phyloP scores from a whole-genome alignment of 768 basidiomycete species.

The Kwoniella botswanensis region DNA sequence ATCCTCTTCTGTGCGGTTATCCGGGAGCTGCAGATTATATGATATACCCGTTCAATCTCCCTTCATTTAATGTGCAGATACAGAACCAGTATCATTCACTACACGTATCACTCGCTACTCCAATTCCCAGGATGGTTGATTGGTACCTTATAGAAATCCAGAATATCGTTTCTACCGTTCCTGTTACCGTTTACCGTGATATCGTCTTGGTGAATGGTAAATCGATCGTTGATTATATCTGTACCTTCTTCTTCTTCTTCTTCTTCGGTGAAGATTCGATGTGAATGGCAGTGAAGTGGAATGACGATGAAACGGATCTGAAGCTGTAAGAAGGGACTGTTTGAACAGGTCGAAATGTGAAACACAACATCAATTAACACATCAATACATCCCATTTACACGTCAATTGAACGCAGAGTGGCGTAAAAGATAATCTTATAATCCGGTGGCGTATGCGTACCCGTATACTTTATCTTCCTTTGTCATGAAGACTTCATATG shows the following conservation, averaged over 20 bases:
- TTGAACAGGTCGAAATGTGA: too few species aligned
- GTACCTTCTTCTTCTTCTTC: too few species aligned
- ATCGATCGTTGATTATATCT: too few species aligned
- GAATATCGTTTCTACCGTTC: too few species aligned
- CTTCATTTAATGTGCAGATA: background rate
- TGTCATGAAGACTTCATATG: background rate
- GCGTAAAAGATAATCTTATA: background rate
- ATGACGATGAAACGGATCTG: too few species aligned
- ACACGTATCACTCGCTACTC: background rate
- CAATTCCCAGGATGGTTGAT: background rate
- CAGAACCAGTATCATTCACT: too few species aligned
- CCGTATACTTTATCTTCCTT: background rate
- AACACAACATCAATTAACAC: too few species aligned
- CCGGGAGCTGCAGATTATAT: background rate
- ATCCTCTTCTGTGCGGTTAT: background rate
- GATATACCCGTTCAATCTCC: conserved; percentile 7
- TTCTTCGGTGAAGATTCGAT: too few species aligned
- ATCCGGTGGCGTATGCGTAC: background rate
- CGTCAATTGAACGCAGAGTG: background rate
- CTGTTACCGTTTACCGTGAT: too few species aligned
- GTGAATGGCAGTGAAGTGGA: too few species aligned
- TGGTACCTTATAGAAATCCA: background rate
- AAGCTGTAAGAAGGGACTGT: too few species aligned
- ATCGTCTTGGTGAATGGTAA: too few species aligned
- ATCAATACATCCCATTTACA: background rate